Percentiles rank a stretch among this genome's conserved stretches.
phyloP scores from a whole-genome alignment of 352 stramenopile species.

The Ophiocytium majus region DNA sequence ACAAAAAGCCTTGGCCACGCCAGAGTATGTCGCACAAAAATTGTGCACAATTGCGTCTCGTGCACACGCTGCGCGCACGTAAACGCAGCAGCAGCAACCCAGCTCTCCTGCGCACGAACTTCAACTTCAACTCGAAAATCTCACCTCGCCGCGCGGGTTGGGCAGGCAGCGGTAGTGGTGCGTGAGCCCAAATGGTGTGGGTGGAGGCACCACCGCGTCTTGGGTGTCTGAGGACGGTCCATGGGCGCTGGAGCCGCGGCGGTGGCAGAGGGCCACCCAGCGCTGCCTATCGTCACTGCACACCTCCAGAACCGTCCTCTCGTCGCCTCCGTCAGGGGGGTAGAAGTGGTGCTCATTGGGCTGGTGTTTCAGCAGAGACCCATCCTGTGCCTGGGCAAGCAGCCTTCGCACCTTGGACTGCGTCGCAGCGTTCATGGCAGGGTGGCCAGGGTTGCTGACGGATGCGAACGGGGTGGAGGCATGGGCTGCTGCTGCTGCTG shows the following conservation, averaged over 20 bases:
- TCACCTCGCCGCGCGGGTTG: neutral
- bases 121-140: neutral
- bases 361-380: neutral
- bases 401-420: no score
- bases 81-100: no score
- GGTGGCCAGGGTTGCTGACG: no score
- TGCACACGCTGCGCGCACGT: no score
- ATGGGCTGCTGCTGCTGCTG: no score
- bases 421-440: no score
- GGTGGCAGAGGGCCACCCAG: neutral
- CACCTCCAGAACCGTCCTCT: neutral
- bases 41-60: no score
- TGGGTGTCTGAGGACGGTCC: neutral
- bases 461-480: no score
- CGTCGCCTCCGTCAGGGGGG: neutral
- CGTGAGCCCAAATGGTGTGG: constrained; percentile 3
- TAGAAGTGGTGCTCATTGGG: neutral
- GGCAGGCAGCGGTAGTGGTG: constrained; percentile 4
- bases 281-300: neutral
- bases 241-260: neutral
- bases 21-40: no score
- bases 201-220: neutral
- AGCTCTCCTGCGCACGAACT: no score
- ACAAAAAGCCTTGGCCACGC: neutral
- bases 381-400: no score